phyloP scores from a whole-genome alignment of 805 yeast genomes.

The Jamesozyma jinghongensis region DNA sequence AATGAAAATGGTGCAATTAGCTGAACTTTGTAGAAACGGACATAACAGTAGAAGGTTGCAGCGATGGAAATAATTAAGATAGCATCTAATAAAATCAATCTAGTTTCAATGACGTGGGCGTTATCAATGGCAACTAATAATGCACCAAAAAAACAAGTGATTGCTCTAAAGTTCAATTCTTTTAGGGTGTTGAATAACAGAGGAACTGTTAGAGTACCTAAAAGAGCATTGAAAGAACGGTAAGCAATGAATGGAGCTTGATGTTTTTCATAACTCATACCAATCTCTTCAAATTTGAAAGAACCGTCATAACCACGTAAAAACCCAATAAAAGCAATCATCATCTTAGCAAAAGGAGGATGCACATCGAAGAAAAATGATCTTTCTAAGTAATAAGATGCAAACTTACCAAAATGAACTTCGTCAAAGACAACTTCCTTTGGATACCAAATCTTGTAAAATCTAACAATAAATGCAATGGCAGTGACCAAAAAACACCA shows the following conservation, averaged over 20 bases:
- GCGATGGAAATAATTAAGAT: constrained; percentile 81
- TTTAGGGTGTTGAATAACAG: constrained; percentile 75
- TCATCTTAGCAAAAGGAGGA: constrained; percentile 94
- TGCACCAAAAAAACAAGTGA: constrained; percentile 71
- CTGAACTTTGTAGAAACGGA: constrained; percentile 61
- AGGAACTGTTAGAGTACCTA: constrained; percentile 78
- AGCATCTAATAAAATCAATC: constrained; percentile 87
- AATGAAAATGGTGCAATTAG: constrained; percentile 56
- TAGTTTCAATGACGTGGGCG: constrained; percentile 83
- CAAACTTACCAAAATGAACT: constrained; percentile 81
- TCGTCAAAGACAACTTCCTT: constrained; percentile 78
- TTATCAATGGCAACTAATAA: constrained; percentile 73
- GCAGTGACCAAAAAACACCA: constrained; percentile 55
- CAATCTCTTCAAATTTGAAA: constrained; percentile 85
- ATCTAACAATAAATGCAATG: constrained; percentile 58
- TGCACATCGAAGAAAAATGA: constrained; percentile 94
- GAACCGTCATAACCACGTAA: constrained; percentile 84
- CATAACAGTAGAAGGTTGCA: constrained; percentile 65
- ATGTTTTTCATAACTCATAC: constrained; percentile 67
- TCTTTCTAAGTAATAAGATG: constrained; percentile 76
- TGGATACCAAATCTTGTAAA: constrained; percentile 54
- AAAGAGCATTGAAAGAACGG: constrained; percentile 68
- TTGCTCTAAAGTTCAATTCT: constrained; percentile 70
- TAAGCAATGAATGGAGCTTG: constrained; percentile 81
- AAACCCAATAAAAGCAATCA: constrained; percentile 86